Evolutionary conservation across 441 rosid species (phyloP), one percentile per base, ranked within the genome.

Genomic region (Euphorbia corollata): DNA sequence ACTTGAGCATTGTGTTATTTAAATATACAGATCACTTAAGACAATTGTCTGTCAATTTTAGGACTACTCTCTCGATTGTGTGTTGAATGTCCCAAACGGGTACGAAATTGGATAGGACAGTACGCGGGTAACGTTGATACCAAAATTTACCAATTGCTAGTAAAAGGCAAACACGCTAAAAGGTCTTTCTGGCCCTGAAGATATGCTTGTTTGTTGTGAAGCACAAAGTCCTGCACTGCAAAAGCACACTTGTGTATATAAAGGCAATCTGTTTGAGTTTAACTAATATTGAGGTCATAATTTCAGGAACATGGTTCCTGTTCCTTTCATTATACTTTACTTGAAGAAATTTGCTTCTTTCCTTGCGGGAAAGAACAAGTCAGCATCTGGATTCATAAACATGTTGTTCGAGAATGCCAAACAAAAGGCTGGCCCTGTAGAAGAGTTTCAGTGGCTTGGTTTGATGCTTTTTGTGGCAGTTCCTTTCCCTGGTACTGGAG

Each of bases 401-500:
- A 73, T 84, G 74, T 70, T 90, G 22, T 92, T 88, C 69, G 75
- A 81, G 75, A 86, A 81, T 66, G 92, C 89, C 57, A 87, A 88
- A 72, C 78, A 77, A 82, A 92, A 88, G 77, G 94, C 92, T 70
- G 92, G 86, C 9, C 97, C 94, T 4, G 90, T 90, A 53, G 87
- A 90, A 65, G 98, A 92, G 80, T 90, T 90, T 73, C 92, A 84
- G 65, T 90, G 97, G 96, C 84, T 92, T 39, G 97, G 97, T 0
- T 77, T 92, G 61, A 92, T 92, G 98, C 97, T 92, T 32, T 90
- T 92, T 67, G 96, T 92, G 73, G 91, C 98, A 19, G 97, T 92
- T 74, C 98, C 94, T 27, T 92, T 92, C 72, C 96, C 97, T 71
- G 96, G 97, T 68, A 90, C 98, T 0, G 98, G 98, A 70, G 93